Evolutionary conservation across 202 grass and related monocot species (phyloP).

Genomic region (Carex arenaria): DNA sequence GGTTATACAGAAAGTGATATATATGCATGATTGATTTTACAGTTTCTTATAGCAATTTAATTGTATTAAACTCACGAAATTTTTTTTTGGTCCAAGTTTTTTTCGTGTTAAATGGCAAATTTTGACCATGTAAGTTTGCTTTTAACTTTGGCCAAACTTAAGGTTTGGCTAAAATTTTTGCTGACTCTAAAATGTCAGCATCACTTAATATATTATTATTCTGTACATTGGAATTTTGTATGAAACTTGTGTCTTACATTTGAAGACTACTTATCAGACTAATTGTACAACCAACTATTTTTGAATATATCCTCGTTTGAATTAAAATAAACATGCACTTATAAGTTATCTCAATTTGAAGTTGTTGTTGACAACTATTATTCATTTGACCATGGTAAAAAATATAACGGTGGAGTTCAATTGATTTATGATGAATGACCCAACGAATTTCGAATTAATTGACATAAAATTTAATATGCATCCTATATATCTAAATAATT

Average conservation of each 20-base stretch:
- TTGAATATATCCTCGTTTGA: neutral
- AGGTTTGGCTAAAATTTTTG: neutral
- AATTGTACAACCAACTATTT: no score
- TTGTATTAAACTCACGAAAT: neutral
- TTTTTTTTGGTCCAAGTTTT: neutral
- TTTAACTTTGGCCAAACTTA: neutral
- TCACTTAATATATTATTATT: neutral
- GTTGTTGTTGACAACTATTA: neutral
- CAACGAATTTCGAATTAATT: no score
- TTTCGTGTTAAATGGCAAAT: neutral
- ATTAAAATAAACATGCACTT: neutral
- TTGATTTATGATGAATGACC: no score
- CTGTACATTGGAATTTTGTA: neutral
- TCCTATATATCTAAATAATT: no score
- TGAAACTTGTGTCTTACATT: neutral
- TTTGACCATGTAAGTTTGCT: neutral
- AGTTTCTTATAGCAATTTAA: neutral
- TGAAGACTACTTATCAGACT: neutral
- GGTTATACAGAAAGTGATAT: neutral
- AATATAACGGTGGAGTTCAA: no score
- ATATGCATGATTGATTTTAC: neutral
- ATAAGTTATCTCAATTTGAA: neutral
- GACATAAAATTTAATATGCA: no score
- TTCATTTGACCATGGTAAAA: neutral
- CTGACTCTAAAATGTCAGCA: neutral